Percentiles rank a stretch among this genome's conserved stretches.
phyloP scores from a whole-genome alignment of 306 rosid species.

The Citrullus colocynthis region DNA sequence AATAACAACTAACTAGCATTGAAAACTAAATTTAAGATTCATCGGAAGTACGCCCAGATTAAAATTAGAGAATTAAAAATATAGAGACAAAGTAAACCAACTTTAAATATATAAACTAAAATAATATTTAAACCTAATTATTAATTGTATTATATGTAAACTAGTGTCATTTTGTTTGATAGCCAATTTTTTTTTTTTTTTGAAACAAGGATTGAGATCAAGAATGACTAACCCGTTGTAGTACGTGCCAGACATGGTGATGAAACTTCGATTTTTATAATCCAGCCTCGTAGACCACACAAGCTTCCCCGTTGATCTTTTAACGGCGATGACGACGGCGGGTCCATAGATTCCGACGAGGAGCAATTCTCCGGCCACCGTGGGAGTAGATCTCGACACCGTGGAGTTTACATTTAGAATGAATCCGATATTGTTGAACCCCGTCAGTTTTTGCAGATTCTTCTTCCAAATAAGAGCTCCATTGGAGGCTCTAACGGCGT shows the following conservation, averaged over 20 bases:
- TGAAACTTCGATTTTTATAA: constrained; percentile 5
- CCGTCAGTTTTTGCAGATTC: constrained; percentile 25
- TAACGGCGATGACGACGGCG: constrained; percentile 33
- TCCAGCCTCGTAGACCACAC: constrained; percentile 37
- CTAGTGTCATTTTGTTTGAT: too few species aligned
- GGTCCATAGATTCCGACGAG: constrained; percentile 43
- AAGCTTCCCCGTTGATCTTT: constrained; percentile 26
- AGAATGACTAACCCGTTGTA: constrained; percentile 26
- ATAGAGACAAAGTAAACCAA: too few species aligned
- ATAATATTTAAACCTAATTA: too few species aligned
- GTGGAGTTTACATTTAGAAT: constrained; percentile 22
- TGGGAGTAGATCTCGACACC: constrained; percentile 41
- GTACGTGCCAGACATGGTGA: constrained; percentile 55
- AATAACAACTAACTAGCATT: too few species aligned
- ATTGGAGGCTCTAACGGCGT: constrained; percentile 26
- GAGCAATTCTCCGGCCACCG: constrained; percentile 19
- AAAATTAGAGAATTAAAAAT: too few species aligned
- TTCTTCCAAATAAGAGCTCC: constrained; percentile 32
- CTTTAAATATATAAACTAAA: too few species aligned
- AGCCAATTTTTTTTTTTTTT: too few species aligned
- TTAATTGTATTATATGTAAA: too few species aligned
- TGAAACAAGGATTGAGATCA: background rate
- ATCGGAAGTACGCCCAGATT: too few species aligned
- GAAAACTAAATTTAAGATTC: too few species aligned
- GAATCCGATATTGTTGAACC: constrained; percentile 24